Evolutionary conservation across 176 grass and related monocot species (phyloP).

Genomic region (Panicum miliaceum): DNA sequence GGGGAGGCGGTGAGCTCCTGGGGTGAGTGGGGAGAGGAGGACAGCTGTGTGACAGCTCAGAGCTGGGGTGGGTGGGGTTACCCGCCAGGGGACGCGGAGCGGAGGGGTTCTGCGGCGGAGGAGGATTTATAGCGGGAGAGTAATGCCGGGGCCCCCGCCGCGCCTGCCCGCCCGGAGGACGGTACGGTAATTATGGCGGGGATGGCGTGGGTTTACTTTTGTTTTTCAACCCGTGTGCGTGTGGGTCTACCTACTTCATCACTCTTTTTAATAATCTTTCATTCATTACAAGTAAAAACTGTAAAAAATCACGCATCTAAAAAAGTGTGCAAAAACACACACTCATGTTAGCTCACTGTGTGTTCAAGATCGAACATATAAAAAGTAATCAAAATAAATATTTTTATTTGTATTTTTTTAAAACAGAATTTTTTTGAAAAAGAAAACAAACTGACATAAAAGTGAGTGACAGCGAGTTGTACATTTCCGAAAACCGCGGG

Average conservation of each 20-base stretch:
- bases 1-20: not conserved
- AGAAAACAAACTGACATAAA: too few species aligned
- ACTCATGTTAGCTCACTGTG: too few species aligned
- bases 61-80: not conserved
- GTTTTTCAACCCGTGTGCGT: slow-evolving; percentile 3
- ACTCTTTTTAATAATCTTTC: not conserved
- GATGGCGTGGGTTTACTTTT: slow-evolving; percentile 23
- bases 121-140: slow-evolving; percentile 44
- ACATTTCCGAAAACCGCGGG: not conserved
- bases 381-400: too few species aligned
- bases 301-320: not conserved
- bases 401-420: too few species aligned
- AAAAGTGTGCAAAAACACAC: not conserved
- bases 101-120: slow-evolving; percentile 23
- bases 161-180: slow-evolving; percentile 10
- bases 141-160: slow-evolving; percentile 32
- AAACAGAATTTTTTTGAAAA: too few species aligned
- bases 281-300: not conserved
- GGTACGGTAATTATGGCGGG: slow-evolving; percentile 36
- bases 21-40: slow-evolving; percentile 46
- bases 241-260: not conserved
- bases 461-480: not conserved
- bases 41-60: slow-evolving; percentile 67
- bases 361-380: too few species aligned
- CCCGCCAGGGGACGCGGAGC: slow-evolving; percentile 36